Percentiles rank a stretch among this genome's conserved stretches.
Conservation (phyloP, 768 basidiomycete genomes). For the Mrakia blollopis region DNA sequence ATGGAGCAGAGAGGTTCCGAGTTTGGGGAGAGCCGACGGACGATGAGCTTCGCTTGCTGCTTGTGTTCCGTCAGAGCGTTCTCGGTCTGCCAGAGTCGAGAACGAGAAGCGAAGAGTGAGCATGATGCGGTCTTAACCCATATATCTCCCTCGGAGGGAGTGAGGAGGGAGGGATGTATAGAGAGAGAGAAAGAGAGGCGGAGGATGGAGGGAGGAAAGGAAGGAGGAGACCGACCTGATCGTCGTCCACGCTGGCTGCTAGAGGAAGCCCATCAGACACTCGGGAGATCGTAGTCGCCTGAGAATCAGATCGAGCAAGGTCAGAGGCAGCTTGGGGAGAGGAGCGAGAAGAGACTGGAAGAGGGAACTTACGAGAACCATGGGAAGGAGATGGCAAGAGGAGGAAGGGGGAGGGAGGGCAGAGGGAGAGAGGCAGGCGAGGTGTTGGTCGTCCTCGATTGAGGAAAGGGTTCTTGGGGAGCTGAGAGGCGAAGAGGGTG, state of each 20-base stretch:
- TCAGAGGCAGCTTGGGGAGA: not conserved
- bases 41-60: conserved; percentile 94
- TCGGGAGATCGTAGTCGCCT: conserved; percentile 30
- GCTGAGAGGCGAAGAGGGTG: not conserved
- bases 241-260: conserved; percentile 94
- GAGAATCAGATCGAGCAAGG: not conserved
- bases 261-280: conserved; percentile 59
- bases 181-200: not conserved
- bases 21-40: conserved; percentile 86
- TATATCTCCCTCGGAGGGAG: too few species aligned
- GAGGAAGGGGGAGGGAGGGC: not conserved
- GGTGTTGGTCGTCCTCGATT: not conserved
- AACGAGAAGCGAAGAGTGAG: conserved; percentile 1
- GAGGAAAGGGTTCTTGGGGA: not conserved
- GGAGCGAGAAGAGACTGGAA: not conserved
- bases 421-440: not conserved
- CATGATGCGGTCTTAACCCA: too few species aligned
- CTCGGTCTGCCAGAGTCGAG: conserved; percentile 87
- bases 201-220: not conserved
- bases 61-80: conserved; percentile 93
- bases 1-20: conserved; percentile 95
- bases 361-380: conserved; percentile 1
- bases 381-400: not conserved
- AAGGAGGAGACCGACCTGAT: conserved; percentile 59
- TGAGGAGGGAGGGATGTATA: too few species aligned